Base-by-base conservation (phyloP, 2,329 filamentous ascomycete species). In the Xylaria sp. region DNA sequence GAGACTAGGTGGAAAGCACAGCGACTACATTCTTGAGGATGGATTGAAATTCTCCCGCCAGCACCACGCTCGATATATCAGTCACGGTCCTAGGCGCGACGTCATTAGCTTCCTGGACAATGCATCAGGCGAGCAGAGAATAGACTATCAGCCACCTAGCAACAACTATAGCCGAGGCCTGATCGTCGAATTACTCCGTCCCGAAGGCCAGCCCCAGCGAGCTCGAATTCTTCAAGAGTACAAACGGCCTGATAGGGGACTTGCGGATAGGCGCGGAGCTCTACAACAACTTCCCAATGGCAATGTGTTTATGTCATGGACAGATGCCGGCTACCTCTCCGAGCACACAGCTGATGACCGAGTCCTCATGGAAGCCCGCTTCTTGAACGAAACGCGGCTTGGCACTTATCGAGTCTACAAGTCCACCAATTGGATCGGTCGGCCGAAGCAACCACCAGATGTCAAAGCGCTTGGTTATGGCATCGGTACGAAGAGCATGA, bases 81-180 rank as follows among this genome's bases (percentile, higher is more conserved):
- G 41, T 55, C 63, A 65, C 55, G 60, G 20, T 41, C 54, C 44
- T 23, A 44, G 52, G 20, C 63, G 55, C 34, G 63, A 65, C 28
- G 63, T 65, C n/a, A 65, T 65, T 44, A 65, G 63, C 23, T 65
- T 65, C 55, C 12, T 65, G 31, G 63, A 65, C 20, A 65, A 65
- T n/a, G 41, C 63, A 1, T 65, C 63, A 13, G 63, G 55, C 13
- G 63, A 65, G 13, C 63, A 59, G n/a, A 9, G 23, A 6, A 51
- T 52, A 41, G 63, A 65, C 23, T 60, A 60, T 10, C 63, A 65
- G 55, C 44, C 44, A 15, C 63, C 63, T 10, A 52, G 31, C 10
- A 51, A 65, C 28, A 48, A 51, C 12, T 60, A 65, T 31, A 65
- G 63, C 10, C 63, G 63, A n/a, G 63, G 63, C 2, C n/a, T 65